Base-by-base conservation (phyloP, 2,329 filamentous ascomycete genomes). In the Penicillium freii region DNA sequence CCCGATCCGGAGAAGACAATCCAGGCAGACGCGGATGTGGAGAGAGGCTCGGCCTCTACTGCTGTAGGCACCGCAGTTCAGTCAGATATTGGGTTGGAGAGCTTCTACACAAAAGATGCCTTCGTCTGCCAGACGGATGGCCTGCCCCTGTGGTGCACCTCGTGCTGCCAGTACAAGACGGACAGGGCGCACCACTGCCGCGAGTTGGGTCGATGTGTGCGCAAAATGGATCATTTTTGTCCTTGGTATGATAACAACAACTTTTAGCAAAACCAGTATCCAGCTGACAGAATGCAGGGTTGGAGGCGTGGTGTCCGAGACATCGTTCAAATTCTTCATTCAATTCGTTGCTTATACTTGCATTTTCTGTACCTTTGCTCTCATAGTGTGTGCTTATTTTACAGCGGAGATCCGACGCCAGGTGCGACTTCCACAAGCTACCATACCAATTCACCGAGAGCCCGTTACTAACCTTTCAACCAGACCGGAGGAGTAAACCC, bases 161-260 rank as follows among this genome's bases (percentile, higher is more conserved):
- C 85, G 51, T 99, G 93, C 72, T 84, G 84, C 55, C 90, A 88
- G 62, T 96, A 90, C 85, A 97, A 97, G 73, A 87, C 89, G 0
- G 93, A 97, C 69, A 84, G 93, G 4, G 84, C 89, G 2, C 92
- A 96, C 71, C 93, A 97, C 74, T 95, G 89, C 69, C 87, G 87
- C 51, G 90, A 96, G 70, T 79, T 94, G 13, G 85, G 85, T 49
- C 83, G 91, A 43, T 97, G 93, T 69, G 89, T 96, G 23, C 79
- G 83, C 40, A 94, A 94, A 68, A 94, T 97, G 89, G 93, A 97
- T 62, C 93, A 97, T 70, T 94, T 92, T 68, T 99, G 94, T 69
- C 94, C 93, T 0, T 97, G 87, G 85, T 81, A 72, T 36, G 19
- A 31, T 51, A 23, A 15, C 39, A 31, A 15, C n/a, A 6, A 2